Evolutionary conservation across 805 yeast species (phyloP), one percentile per base, ranked within the genome.

Genomic region (Metschnikowia orientalis): DNA sequence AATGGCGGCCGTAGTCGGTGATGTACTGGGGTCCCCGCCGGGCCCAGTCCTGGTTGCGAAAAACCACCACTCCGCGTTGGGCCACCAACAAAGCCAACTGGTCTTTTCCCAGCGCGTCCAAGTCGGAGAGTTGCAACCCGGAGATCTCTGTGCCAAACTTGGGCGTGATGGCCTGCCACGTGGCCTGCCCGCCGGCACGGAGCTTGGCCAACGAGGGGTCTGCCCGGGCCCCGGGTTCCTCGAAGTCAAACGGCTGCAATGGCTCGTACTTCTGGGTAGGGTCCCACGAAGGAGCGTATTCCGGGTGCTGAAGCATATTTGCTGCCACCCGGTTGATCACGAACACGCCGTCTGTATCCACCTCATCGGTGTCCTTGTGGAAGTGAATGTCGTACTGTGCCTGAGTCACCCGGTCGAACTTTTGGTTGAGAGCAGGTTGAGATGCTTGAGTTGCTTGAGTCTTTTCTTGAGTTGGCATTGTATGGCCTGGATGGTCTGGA

Each of bases 51-150:
- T 59, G 66, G 40, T 59, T 45, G 12, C 61, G 30, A 37, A 59
- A 57, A 4, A 57, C 54, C 18, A 54, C 63, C 8, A 59, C 63
- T 4, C 66, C 66, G 24, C 63, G 37, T 34, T 54, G 50, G 6
- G 66, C 63, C 12, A 59, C 51, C 16, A 52, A 46, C 17, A 50
- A 40, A 3, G 64, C 61, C 30, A 60, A 45, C 26, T 60, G 63
- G 40, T 60, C 57, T 34, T 59, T 59, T 6, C 52, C 63, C 6
- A 34, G 37, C 30, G 48, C 47, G 16, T 35, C 38, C 28, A 59
- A 47, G 14, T 47, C 38, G 2, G 61, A 54, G 28, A 59, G 47
- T 40, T 59, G 66, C 11, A 59, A 34, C 2, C 60, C 61, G 3
- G 38, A 28, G 13, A 59, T 42, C 35, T 54, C 60, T 10, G 55